Evolutionary conservation across 169 alveolate genomes (phyloP), one percentile per base, ranked within the genome.

Genomic region (Plasmodium sp.): DNA sequence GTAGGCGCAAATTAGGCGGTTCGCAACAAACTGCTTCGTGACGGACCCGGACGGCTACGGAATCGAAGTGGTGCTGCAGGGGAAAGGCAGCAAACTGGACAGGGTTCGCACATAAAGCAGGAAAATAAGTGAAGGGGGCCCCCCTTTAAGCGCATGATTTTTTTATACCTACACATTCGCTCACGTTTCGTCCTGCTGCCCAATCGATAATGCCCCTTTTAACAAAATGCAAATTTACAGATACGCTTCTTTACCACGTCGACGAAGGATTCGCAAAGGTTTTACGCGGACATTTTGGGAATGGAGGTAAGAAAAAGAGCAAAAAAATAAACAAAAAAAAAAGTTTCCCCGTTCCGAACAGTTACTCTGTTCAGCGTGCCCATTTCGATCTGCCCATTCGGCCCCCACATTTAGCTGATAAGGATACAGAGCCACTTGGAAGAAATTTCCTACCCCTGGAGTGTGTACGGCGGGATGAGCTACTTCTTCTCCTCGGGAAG

Each of bases 41-140:
- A 88, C 94, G 9, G 94, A 88, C 41, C 94, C 94, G 10, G 94
- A 88, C 18, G 94, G 94, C 43, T 88, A 88, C 72, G 94, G 94
- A 22, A 88, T 88, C 67, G 94, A 88, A 71, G 88, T 88, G 36
- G 90, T 88, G 33, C 51, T 88, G 54, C 41, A 67, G 83, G 71
- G 82, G 31, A 82, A 88, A 6, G 83, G 33, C 16, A 41, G 34
- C 41, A 88, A 88, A 43, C 72, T 88, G 3, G 73, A 88, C 51
- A 88, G 94, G 94, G 94, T 88, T 16, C 39, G 33, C 43, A 31
- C 14, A 67, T 10, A 67, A 22, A 67, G 12, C 22, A 27, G 33
- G 39, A 67, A 67, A 67, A 27, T 27, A 31, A 67, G 41, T 22
- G 77, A 67, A 67, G 18, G n/a, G 33, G 14, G 27, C 77, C 77